Percentiles rank a stretch among this genome's conserved stretches.
phyloP scores from a whole-genome alignment of 2,329 filamentous ascomycete genomes.

The Mariannaea elegans region DNA sequence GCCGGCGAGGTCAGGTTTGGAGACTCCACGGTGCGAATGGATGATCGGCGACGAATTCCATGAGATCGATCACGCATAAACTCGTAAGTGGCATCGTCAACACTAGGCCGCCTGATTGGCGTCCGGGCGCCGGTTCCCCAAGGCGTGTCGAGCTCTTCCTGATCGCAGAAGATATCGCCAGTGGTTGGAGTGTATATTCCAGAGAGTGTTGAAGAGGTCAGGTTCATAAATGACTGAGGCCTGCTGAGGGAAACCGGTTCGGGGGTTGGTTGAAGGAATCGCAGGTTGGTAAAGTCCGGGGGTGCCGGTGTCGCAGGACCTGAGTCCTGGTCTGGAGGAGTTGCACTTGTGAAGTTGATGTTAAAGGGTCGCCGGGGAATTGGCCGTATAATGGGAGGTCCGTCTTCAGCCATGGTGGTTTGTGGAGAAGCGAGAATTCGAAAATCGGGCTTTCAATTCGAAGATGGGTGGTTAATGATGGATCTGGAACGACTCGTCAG shows the following conservation, averaged over 20 bases:
- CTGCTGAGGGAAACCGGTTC: constrained; percentile 62
- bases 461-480: constrained; percentile 4
- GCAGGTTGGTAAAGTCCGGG: constrained; percentile 46
- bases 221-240: constrained; percentile 81
- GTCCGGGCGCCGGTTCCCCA: constrained; percentile 83
- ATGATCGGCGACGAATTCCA: constrained; percentile 46
- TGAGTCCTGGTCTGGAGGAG: constrained; percentile 51
- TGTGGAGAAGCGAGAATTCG: background rate
- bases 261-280: constrained; percentile 50
- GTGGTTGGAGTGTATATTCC: constrained; percentile 85
- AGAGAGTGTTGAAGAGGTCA: constrained; percentile 88
- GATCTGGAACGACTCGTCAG: background rate
- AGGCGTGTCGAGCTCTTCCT: constrained; percentile 71
- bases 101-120: constrained; percentile 58
- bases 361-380: constrained; percentile 78
- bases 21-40: constrained; percentile 42
- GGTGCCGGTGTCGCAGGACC: constrained; percentile 28
- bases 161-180: constrained; percentile 51
- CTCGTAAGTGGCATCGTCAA: constrained; percentile 56
- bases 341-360: constrained; percentile 58
- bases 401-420: constrained; percentile 50
- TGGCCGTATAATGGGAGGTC: constrained; percentile 71
- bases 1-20: constrained; percentile 39
- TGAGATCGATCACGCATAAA: constrained; percentile 53
- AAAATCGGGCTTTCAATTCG: background rate